Evolutionary conservation across 164 flowering plant genomes (phyloP).

Genomic region (Kingdonia uniflora): DNA sequence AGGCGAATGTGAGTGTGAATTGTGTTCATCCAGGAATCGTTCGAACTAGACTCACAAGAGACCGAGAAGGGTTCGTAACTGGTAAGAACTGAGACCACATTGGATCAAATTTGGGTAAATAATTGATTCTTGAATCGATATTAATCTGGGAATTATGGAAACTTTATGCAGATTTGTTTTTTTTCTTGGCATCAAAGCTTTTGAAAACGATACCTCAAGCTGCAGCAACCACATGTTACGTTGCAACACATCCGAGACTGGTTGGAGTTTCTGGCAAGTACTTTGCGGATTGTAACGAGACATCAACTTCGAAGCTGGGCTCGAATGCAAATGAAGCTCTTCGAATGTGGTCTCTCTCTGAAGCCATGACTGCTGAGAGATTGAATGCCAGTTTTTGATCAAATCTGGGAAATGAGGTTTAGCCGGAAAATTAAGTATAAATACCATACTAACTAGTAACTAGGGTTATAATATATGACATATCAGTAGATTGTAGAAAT

Average conservation of each 20-base stretch:
- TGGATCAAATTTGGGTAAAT: not conserved
- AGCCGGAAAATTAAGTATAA: too few relatives aligned
- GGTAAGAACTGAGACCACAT: constrained; percentile 24
- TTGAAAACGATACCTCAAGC: constrained; percentile 94
- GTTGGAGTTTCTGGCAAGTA: constrained; percentile 64
- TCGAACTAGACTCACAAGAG: constrained; percentile 87
- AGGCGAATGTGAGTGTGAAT: constrained; percentile 77
- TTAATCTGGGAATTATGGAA: not conserved
- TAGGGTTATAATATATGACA: too few relatives aligned
- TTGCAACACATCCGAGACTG: constrained; percentile 64
- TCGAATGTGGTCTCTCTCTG: constrained; percentile 35
- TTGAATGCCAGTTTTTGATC: too few relatives aligned
- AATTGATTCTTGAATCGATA: not conserved
- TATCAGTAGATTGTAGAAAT: too few relatives aligned
- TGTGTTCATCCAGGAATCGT: constrained; percentile 95
- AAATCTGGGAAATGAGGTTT: too few relatives aligned
- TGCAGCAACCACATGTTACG: constrained; percentile 97
- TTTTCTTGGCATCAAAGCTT: constrained; percentile 77
- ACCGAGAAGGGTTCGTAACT: constrained; percentile 80
- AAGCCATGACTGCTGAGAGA: too few relatives aligned
- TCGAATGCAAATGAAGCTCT: constrained; percentile 44
- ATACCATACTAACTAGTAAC: too few relatives aligned
- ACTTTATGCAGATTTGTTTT: constrained; percentile 48
- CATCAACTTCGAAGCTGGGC: constrained; percentile 47
- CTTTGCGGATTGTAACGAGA: constrained; percentile 82